These are phyloP conservation scores for Calonectria naviculata DNA, from an alignment of 2,329 filamentous ascomycete genomes.

Conservation along the genomic window DNA sequence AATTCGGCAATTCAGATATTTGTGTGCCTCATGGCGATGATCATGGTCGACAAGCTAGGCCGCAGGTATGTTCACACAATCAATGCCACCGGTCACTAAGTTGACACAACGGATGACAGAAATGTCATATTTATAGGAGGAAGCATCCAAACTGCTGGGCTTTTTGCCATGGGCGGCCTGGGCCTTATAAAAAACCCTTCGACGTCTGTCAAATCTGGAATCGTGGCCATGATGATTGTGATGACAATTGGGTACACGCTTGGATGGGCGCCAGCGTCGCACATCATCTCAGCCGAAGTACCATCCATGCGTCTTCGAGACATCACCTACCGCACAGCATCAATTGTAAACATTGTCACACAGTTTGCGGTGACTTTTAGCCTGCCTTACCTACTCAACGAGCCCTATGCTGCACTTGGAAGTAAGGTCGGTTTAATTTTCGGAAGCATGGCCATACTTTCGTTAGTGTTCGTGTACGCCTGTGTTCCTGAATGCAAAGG, in stretches of 20 bases:
- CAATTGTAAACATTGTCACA: constrained; percentile 42
- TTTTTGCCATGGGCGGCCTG: not conserved
- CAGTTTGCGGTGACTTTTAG: constrained; percentile 49
- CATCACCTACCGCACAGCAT: constrained; percentile 44
- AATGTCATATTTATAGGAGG: not conserved
- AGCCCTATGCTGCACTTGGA: constrained; percentile 47
- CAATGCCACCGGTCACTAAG: not conserved
- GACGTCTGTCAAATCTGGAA: not conserved
- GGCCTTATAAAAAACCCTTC: not conserved
- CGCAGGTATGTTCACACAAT: not conserved
- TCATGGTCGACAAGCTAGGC: not conserved
- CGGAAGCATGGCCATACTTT: constrained; percentile 47
- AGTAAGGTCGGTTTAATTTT: constrained; percentile 53
- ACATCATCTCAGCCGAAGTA: constrained; percentile 40
- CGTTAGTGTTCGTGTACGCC: not conserved
- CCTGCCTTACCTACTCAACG: constrained; percentile 50
- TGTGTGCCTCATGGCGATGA: not conserved
- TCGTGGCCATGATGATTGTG: not conserved
- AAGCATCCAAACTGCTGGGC: not conserved
- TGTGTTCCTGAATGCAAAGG: constrained; percentile 3
- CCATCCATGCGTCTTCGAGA: constrained; percentile 42
- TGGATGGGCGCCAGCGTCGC: constrained; percentile 32
- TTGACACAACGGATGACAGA: not conserved
- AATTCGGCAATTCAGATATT: not conserved
- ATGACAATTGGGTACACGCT: not conserved